Base-by-base conservation (phyloP, 108 stramenopile genomes). In the Skeletonema costatum region DNA sequence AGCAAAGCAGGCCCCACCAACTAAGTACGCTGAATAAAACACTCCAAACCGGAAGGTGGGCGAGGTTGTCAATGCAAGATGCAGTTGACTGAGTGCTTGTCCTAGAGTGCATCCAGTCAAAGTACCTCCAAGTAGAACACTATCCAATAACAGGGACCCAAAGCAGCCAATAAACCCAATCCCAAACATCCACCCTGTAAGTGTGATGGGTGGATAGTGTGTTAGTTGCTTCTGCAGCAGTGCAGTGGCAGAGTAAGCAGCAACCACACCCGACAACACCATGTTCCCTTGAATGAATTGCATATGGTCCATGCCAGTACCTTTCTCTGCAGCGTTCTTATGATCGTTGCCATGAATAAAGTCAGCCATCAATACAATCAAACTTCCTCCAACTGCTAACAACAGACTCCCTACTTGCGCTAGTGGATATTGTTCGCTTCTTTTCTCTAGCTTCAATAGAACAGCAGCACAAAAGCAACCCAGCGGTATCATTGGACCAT, bases 401-500 rank as follows among this genome's bases (percentile, higher is more conserved):
- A 76, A 32, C 19, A 81, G 51, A 71, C 75, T 81, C 0, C 31
- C 61, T 13, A 81, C 38, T 38, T 76, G 80, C 12, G 33, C 25
- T 1, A 75, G 16, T 4, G 75, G 80, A 31, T 62, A 62, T 12
- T 19, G 11, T 19, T 32, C 19, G 25, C 71, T 79, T 65, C 51
- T n/a, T 44, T 81, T 75, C 56, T 81, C 80, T 16, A 71, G 13
- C 7, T 75, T 75, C 35, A 75, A 63, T n/a, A 41, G 7, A 41
- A 81, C 70, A 4, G 75, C 68, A 30, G 63, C 66, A 33, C 56
- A 75, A 41, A 81, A 81, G 19, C 68, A 69, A 13, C 74, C 75
- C 10, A 81, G 30, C 32, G 80, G 80, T 36, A 81, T 75, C 74
- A 81, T 64, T 13, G 80, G 80, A 17, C 80, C 80, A 71, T 81